Evolutionary conservation across 108 stramenopile genomes (phyloP), one percentile per base, ranked within the genome.

Genomic region (Nitzschia inconspicua): DNA sequence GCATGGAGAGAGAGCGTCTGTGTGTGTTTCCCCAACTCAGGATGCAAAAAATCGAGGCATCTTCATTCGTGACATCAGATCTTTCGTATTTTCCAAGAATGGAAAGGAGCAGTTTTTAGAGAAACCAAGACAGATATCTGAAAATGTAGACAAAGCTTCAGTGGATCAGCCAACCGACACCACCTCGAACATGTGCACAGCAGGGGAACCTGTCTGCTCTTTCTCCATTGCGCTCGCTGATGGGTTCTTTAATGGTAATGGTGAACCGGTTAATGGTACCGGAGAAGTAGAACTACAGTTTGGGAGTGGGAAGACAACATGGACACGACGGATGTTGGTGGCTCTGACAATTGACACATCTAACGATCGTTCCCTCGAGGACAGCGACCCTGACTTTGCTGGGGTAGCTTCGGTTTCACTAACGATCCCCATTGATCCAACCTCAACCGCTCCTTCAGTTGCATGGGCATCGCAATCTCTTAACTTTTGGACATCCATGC

Each of bases 271-370:
- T 1, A 24, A 18, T n/a, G 62, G 62, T 28, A 30, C 14, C 7
- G 62, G 49, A 1, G 49, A 50, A 18, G 50, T 63, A 9, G 18
- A 40, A 9, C 50, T 63, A 0, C 62, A 63, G 50, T 63, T 42
- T 42, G 62, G 37, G 13, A 13, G 37, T 39, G 37, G 37, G 13
- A 39, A 39, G 10, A 9, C 37, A 39, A 39, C 9, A 11, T 39
- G 10, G 37, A 39, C 13, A 9, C 9, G 13, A 13, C 13, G 37
- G 37, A 11, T 39, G 37, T 13, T 13, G 37, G 37, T 39, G 13
- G 37, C 41, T 26, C 32, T 43, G 23, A 58, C 57, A 28, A 43
- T 31, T n/a, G n/a, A n/a, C n/a, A n/a, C n/a, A n/a, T n/a, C n/a
- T n/a, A n/a, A n/a, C n/a, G n/a, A n/a, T n/a, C n/a, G n/a, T n/a